These are phyloP conservation scores for Parmelia sp. DNA, from an alignment of 495 filamentous ascomycete species.

Conservation along the genomic window DNA sequence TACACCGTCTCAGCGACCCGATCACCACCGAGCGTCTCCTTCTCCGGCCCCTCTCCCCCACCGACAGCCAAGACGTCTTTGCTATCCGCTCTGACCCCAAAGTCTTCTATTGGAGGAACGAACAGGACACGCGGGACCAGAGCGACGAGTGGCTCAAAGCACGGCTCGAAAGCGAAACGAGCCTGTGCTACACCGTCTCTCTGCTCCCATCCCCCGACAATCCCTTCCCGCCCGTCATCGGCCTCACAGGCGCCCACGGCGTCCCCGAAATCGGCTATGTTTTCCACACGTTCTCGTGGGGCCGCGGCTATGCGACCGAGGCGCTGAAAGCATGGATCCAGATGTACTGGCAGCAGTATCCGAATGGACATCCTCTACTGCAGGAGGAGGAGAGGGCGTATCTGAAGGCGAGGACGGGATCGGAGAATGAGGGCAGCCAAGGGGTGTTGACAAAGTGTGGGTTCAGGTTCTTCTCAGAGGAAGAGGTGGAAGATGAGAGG, in stretches of 20 bases:
- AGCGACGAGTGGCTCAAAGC: constrained; percentile 12
- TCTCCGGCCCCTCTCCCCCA: constrained; percentile 1
- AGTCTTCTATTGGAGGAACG: constrained; percentile 18
- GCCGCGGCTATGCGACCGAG: constrained; percentile 35
- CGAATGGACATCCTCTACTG: constrained; percentile 22
- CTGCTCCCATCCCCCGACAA: background rate
- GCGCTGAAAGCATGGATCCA: constrained; percentile 30
- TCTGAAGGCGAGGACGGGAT: constrained; percentile 2
- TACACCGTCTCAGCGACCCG: background rate
- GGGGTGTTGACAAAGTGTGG: constrained; percentile 6
- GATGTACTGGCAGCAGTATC: constrained; percentile 29
- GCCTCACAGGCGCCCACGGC: constrained; percentile 4
- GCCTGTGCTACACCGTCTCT: background rate
- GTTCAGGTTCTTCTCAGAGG: constrained; percentile 1
- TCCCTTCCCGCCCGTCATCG: constrained; percentile 4
- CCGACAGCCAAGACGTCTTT: background rate
- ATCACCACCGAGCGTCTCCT: constrained; percentile 3
- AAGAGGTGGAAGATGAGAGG: background rate
- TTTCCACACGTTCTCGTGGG: constrained; percentile 32
- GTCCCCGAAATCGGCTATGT: constrained; percentile 36
- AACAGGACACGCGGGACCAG: constrained; percentile 6
- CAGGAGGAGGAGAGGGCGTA: background rate
- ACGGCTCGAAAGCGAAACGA: constrained; percentile 2
- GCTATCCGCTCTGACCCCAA: background rate
- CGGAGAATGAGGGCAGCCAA: background rate